Evolutionary conservation across 1,139 yeast genomes (phyloP).

Genomic region (Ashbya aceris): DNA sequence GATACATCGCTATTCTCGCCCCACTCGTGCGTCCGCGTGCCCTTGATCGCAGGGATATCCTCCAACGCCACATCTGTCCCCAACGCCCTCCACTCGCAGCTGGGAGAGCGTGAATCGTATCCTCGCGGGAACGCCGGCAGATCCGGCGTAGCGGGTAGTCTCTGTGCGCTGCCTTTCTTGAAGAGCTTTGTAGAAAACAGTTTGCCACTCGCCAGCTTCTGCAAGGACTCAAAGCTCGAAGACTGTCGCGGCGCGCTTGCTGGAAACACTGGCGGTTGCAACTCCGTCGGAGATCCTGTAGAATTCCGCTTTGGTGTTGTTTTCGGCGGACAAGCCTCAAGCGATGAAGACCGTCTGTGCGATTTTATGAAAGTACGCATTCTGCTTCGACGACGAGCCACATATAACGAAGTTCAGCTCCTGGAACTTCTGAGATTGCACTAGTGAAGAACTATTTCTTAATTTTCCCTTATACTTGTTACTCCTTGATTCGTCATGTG

Average conservation of each 20-base stretch:
- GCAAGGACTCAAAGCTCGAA: slow-evolving; percentile 26
- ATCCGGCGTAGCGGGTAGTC: slow-evolving; percentile 12
- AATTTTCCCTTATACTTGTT: too few relatives aligned
- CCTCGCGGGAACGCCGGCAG: slow-evolving; percentile 11
- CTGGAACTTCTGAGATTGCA: too few relatives aligned
- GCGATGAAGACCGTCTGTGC: slow-evolving; percentile 29
- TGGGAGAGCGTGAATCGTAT: not conserved
- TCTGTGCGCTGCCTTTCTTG: slow-evolving; percentile 15
- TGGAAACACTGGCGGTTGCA: slow-evolving; percentile 1
- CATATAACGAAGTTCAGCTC: too few relatives aligned
- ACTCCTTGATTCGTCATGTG: too few relatives aligned
- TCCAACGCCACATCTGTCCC: slow-evolving; percentile 5
- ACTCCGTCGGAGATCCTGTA: slow-evolving; percentile 11
- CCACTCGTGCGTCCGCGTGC: slow-evolving; percentile 36
- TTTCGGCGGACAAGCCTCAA: slow-evolving; percentile 21
- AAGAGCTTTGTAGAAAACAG: slow-evolving; percentile 24
- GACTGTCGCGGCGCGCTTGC: slow-evolving; percentile 16
- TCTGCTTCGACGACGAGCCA: too few relatives aligned
- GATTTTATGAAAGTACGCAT: slow-evolving; percentile 34
- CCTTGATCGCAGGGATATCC: slow-evolving; percentile 29
- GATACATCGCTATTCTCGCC: slow-evolving; percentile 20
- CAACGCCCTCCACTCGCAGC: slow-evolving; percentile 1
- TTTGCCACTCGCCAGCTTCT: slow-evolving; percentile 22
- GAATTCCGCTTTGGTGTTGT: slow-evolving; percentile 16
- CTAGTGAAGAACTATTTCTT: too few relatives aligned